These are phyloP conservation scores for Umbellularia californica DNA, from an alignment of 164 flowering plant species.

Conservation along the genomic window DNA sequence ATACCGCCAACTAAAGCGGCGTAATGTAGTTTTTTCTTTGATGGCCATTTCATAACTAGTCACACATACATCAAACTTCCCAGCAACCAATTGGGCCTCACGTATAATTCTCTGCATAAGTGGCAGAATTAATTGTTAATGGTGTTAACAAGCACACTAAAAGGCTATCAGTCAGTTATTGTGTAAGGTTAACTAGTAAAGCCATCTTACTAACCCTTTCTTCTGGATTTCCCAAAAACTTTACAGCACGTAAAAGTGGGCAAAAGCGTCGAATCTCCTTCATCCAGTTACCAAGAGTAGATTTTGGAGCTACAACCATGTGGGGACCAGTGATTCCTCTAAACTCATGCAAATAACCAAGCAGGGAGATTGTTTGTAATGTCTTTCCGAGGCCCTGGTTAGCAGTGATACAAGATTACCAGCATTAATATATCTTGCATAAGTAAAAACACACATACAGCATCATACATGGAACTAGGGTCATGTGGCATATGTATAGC, in stretches of 20 bases:
- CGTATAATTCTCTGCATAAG: slow-evolving; percentile 80
- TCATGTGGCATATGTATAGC: not conserved
- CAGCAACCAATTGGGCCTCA: slow-evolving; percentile 81
- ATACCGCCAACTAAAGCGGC: slow-evolving; percentile 99
- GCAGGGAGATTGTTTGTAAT: slow-evolving; percentile 85
- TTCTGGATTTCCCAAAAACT: slow-evolving; percentile 97
- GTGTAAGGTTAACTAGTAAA: not conserved
- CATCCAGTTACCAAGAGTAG: slow-evolving; percentile 99
- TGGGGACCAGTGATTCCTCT: slow-evolving; percentile 98
- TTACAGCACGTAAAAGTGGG: slow-evolving; percentile 84
- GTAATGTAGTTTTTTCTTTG: slow-evolving; percentile 79
- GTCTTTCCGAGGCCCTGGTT: slow-evolving; percentile 97
- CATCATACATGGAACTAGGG: not conserved
- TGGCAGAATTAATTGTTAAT: not conserved
- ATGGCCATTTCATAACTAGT: slow-evolving; percentile 99
- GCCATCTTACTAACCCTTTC: slow-evolving; percentile 59
- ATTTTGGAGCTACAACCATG: slow-evolving; percentile 99
- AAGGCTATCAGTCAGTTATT: not conserved
- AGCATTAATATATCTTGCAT: not conserved
- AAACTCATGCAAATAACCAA: slow-evolving; percentile 93
- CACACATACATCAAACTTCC: slow-evolving; percentile 97
- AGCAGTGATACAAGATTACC: slow-evolving; percentile 5
- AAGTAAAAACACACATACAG: not conserved
- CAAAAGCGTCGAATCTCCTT: slow-evolving; percentile 94
- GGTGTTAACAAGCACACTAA: no score